Base-by-base conservation (phyloP, 2,329 filamentous ascomycete species). In the Salinomyces thailandicus region DNA sequence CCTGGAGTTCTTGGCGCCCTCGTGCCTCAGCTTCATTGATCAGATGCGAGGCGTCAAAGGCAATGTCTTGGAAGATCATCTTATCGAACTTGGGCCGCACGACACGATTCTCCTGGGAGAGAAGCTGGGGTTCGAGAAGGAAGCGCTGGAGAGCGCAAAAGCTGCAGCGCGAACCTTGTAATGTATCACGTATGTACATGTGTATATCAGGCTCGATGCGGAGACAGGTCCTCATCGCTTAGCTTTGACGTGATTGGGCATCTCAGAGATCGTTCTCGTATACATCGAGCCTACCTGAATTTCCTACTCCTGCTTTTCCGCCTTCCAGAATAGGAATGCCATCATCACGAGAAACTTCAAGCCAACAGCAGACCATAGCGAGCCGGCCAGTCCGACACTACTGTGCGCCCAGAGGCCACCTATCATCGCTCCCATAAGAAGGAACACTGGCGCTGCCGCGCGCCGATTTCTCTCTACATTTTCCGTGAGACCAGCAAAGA, bases 371-470 rank as follows among this genome's bases (percentile, higher is more conserved):
- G 59, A 61, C 68, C 68, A 73, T 26, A 73, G 43, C 9, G 63
- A 69, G 2, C 69, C 70, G 26, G 63, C 60, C 27, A 78, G 53
- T 0, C 72, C 72, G 20, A 68, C 54, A 8, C 53, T 48, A 42
- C 66, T 75, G 40, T 69, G 67, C 15, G 71, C 69, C 55, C 68
- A 73, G 16, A 71, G 45, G 0, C 73, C 74, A 1, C 74, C 74
- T 5, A 67, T 40, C 22, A 75, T 60, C 0, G 72, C 71, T 1
- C 74, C 75, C 3, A 68, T 17, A 18, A 76, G 39, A n/a, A 76
- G 57, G 35, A 70, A 55, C 2, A 71, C 18, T 1, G 73, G 66
- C 1, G 73, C 72, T 0, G 61, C 64, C 1, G 62, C 51, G 31
- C 73, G 61, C 33, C 70, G 60, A 52, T 75, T 73, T 33, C 73